Evolutionary conservation across 805 yeast genomes (phyloP).

Genomic region (Cyberlindnera euphorbiiphila): DNA sequence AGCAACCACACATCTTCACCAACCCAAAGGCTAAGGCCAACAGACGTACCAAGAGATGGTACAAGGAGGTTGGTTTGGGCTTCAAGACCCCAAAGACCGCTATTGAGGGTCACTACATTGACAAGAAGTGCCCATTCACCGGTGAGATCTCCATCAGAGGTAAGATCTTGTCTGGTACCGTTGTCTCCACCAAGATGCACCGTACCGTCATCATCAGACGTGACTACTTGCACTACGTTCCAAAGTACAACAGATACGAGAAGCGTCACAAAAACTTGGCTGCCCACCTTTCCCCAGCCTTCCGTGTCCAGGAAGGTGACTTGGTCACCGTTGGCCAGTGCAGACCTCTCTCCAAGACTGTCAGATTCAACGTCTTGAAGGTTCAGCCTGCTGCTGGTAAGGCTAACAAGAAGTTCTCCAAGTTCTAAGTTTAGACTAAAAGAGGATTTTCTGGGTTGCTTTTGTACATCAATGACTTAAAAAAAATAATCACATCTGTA

Average conservation of each 20-base stretch:
- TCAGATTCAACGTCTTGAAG: slow-evolving; percentile 98
- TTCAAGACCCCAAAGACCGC: slow-evolving; percentile 99
- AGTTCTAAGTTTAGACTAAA: slow-evolving; percentile 64
- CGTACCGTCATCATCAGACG: slow-evolving; percentile 99
- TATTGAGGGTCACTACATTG: slow-evolving; percentile 97
- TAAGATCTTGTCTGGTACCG: slow-evolving; percentile 98
- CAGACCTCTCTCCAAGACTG: slow-evolving; percentile 99
- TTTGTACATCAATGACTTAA: slow-evolving; percentile 13
- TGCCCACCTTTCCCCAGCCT: slow-evolving; percentile 99
- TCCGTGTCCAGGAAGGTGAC: slow-evolving; percentile 99
- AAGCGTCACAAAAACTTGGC: slow-evolving; percentile 99
- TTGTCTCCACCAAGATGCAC: slow-evolving; percentile 99
- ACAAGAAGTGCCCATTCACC: slow-evolving; percentile 99
- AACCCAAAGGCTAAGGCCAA: slow-evolving; percentile 99
- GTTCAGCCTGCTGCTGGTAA: slow-evolving; percentile 86
- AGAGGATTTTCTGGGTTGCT: slow-evolving; percentile 5
- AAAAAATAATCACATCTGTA: slow-evolving; percentile 20
- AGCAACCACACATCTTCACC: slow-evolving; percentile 99
- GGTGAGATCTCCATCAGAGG: slow-evolving; percentile 99
- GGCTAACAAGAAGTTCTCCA: slow-evolving; percentile 91
- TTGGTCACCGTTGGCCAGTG: slow-evolving; percentile 99
- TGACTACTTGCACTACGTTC: slow-evolving; percentile 99
- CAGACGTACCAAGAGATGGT: slow-evolving; percentile 99
- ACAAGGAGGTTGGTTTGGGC: slow-evolving; percentile 99
- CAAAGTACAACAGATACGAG: slow-evolving; percentile 99